These are phyloP conservation scores for Aspergillus luchuensis DNA, from an alignment of 2,329 filamentous ascomycete species.

Conservation along the genomic window DNA sequence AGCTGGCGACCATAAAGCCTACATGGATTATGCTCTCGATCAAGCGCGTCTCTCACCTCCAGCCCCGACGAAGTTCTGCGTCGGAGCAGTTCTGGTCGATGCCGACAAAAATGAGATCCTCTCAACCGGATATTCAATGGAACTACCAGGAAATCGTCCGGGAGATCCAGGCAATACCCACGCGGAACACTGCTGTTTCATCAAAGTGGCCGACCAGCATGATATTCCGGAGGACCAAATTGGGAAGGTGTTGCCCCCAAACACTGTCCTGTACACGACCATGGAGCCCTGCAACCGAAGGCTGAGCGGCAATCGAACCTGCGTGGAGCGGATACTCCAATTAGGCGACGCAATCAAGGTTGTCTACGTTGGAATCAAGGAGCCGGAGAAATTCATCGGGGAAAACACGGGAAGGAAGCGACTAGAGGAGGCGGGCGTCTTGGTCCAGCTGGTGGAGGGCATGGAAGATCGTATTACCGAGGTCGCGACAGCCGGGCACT, in stretches of 20 bases:
- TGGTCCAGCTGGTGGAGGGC: conserved; percentile 20
- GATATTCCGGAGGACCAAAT: conserved; percentile 41
- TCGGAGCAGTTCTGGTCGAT: conserved; percentile 47
- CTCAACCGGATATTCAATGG: conserved; percentile 48
- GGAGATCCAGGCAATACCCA: conserved; percentile 46
- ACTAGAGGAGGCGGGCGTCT: conserved; percentile 22
- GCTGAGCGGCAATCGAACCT: conserved; percentile 44
- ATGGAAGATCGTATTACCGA: conserved; percentile 22
- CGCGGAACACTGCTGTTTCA: conserved; percentile 44
- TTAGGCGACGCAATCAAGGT: conserved; percentile 37
- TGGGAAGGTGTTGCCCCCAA: conserved; percentile 39
- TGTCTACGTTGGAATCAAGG: conserved; percentile 44
- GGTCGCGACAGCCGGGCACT: conserved; percentile 15
- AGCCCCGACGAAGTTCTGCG: conserved; percentile 44
- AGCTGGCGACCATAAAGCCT: conserved; percentile 37
- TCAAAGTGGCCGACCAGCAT: conserved; percentile 46
- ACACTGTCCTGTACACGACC: conserved; percentile 49
- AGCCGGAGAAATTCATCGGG: conserved; percentile 43
- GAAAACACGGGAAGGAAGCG: conserved; percentile 32
- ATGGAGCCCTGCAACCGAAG: conserved; percentile 52
- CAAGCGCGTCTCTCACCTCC: conserved; percentile 43
- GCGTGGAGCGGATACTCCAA: conserved; percentile 39
- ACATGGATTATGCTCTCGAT: conserved; percentile 44
- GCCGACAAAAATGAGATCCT: conserved; percentile 42
- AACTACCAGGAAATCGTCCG: conserved; percentile 40